Evolutionary conservation across 2,329 filamentous ascomycete species (phyloP).

Genomic region (Pseudogymnoascus sp.): DNA sequence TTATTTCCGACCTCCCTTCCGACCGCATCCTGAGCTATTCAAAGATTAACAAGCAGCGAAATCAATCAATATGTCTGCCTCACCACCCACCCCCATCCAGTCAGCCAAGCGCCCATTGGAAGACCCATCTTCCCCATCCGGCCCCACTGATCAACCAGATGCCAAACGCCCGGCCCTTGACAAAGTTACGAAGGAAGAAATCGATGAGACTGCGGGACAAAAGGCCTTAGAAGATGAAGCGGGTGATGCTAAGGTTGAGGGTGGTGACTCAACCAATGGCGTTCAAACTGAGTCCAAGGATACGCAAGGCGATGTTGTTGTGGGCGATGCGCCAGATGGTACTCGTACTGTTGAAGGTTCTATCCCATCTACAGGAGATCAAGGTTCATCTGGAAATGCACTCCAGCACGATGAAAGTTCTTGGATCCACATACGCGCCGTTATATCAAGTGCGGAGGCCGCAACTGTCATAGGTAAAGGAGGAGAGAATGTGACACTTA

Average conservation of each 20-base stretch:
- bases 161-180: conserved; percentile 95
- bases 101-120: conserved; percentile 89
- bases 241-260: conserved; percentile 35
- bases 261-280: conserved; percentile 39
- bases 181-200: conserved; percentile 67
- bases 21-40: conserved; percentile 31
- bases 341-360: conserved; percentile 50
- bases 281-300: conserved; percentile 48
- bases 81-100: conserved; percentile 58
- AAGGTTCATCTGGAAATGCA: conserved; percentile 35
- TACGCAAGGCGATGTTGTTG: conserved; percentile 61
- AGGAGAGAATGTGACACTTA: conserved; percentile 96
- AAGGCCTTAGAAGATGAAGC: conserved; percentile 33
- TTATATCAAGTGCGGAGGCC: conserved; percentile 95
- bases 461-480: conserved; percentile 98
- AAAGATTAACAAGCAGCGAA: conserved; percentile 32
- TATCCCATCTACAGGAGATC: conserved; percentile 34
- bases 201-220: conserved; percentile 37
- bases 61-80: conserved; percentile 65
- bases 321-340: conserved; percentile 51
- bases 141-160: conserved; percentile 86
- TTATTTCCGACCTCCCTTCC: conserved; percentile 40
- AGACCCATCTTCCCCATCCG: conserved; percentile 91
- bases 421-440: conserved; percentile 95
- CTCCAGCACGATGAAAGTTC: conserved; percentile 78